A percentile compares a stretch with the other conserved stretches of the same genome.
Evolutionary conservation across 257 asterid genomes (phyloP).

Genomic region (Primulina huaijiensis): DNA sequence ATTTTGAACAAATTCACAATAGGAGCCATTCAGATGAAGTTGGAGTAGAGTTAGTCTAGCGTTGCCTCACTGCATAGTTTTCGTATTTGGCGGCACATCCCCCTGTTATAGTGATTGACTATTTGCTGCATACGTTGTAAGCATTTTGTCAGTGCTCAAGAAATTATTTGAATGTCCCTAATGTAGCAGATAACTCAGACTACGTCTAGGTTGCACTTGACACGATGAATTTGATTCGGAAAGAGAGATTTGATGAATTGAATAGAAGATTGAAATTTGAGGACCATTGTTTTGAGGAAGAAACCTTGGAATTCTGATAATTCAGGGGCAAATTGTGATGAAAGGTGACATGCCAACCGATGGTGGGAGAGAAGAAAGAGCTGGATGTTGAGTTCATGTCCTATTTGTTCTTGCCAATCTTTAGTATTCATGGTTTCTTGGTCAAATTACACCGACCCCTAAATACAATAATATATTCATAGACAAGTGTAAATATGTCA

Average conservation of each 20-base stretch:
- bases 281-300: too few relatives aligned
- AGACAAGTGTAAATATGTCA: neutral
- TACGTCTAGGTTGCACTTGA: too few relatives aligned
- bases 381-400: too few relatives aligned
- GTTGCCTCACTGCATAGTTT: neutral
- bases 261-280: too few relatives aligned
- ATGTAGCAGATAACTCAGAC: neutral
- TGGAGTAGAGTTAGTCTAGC: constrained; percentile 31
- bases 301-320: too few relatives aligned
- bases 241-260: too few relatives aligned
- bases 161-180: too few relatives aligned
- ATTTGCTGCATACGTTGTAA: neutral
- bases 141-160: neutral
- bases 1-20: constrained; percentile 14
- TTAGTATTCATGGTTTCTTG: neutral
- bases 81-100: too few relatives aligned
- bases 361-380: too few relatives aligned
- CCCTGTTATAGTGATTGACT: neutral
- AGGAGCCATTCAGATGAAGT: constrained; percentile 28
- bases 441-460: neutral
- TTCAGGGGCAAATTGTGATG: too few relatives aligned
- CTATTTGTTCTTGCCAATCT: neutral
- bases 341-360: too few relatives aligned
- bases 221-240: too few relatives aligned
- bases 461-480: neutral